Base-by-base conservation (phyloP, 2,329 filamentous ascomycete species). In the Exserohilum rostratum region DNA sequence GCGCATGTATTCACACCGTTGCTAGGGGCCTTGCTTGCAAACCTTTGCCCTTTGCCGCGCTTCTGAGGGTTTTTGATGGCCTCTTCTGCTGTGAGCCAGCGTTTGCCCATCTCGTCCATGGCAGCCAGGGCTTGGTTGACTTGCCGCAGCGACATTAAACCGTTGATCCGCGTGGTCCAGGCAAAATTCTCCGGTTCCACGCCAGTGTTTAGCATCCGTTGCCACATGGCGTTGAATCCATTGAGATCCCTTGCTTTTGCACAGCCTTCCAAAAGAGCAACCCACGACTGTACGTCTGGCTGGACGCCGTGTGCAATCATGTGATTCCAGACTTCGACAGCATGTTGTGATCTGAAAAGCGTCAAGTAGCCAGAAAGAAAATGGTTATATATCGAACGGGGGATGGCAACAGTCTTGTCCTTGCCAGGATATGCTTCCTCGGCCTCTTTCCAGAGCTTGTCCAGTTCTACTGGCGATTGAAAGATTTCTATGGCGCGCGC, bases 151-250 rank as follows among this genome's bases (percentile, higher is more conserved):
- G 81, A 78, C 51, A 92, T 83, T 10, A 91, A 79, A 0, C 85
- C 86, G 22, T 85, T 82, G 38, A 95, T 84, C 22, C 88, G 83
- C 12, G 86, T 85, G 7, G 86, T 88, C 90, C 90, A 95, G 34
- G 87, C 85, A 49, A 79, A 67, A 6, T 74, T 73, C 70, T 93
- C 90, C 4, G 91, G 85, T 59, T 82, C 75, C 9, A 86, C 66
- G 1, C 84, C 83, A 1, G 85, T 82, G 7, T 68, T 69, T 3
- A 82, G 66, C 75, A 95, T 84, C 59, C 83, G 84, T 0, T 75
- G 62, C 90, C 91, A 96, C 29, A 92, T 81, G 1, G 80, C 80
- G 50, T 87, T 83, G 56, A 93, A 78, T 18, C 82, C 85, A n/a
- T 78, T 71, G 0, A 79, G 61, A 63, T 91, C 86, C 49, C 80